These are phyloP conservation scores for Capsaspora owczarzaki DNA, from an alignment of 78 protist species.

Conservation along the genomic window DNA sequence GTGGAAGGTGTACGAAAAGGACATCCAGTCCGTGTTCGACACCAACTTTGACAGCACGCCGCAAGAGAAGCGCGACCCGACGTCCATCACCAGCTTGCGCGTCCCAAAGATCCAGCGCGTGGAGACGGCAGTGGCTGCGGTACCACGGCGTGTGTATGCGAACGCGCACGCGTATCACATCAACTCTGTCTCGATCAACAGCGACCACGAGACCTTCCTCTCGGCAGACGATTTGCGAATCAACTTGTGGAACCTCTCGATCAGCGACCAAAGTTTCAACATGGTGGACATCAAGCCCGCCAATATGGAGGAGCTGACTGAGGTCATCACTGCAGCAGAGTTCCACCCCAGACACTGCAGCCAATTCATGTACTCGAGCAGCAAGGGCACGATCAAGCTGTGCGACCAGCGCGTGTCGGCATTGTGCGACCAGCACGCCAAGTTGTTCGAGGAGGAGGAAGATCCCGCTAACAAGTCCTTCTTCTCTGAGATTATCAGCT, in stretches of 20 bases:
- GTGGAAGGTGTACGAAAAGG: slow-evolving; percentile 85
- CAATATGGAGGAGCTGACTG: slow-evolving; percentile 95
- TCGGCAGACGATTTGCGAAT: slow-evolving; percentile 95
- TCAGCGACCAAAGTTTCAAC: slow-evolving; percentile 62
- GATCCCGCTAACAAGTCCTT: slow-evolving; percentile 50
- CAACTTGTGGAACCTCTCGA: slow-evolving; percentile 90
- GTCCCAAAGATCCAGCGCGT: background rate
- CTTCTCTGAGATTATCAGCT: slow-evolving; percentile 82
- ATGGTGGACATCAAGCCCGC: slow-evolving; percentile 95
- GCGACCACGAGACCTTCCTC: slow-evolving; percentile 75
- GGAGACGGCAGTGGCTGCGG: slow-evolving; percentile 17
- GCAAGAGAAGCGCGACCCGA: background rate
- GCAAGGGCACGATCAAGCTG: slow-evolving; percentile 60
- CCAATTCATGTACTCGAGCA: slow-evolving; percentile 73
- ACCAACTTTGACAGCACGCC: background rate
- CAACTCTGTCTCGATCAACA: slow-evolving; percentile 75
- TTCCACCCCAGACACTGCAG: slow-evolving; percentile 85
- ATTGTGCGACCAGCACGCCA: slow-evolving; percentile 67
- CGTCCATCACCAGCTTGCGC: background rate
- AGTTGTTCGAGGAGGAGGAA: slow-evolving; percentile 48
- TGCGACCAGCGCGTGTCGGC: slow-evolving; percentile 71
- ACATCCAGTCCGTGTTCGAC: background rate
- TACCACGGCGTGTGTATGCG: slow-evolving; percentile 53
- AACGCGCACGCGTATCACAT: slow-evolving; percentile 97
- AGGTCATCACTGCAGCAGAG: slow-evolving; percentile 90